Conservation (phyloP, 495 filamentous ascomycete genomes). For the Jackrogersella multiformis region DNA sequence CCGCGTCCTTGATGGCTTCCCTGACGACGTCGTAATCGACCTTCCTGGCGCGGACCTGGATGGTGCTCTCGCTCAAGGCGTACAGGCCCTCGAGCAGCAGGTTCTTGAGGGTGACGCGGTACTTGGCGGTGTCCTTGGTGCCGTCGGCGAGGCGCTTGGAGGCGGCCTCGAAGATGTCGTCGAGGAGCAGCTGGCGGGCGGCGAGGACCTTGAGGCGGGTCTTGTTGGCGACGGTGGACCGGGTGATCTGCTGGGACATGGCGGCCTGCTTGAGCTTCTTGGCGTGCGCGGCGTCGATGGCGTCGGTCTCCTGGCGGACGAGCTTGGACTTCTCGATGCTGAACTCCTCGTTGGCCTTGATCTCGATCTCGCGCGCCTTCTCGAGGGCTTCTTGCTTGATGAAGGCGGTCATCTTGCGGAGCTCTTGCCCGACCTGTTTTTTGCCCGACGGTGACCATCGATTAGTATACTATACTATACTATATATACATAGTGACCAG, state of each 20-base stretch:
- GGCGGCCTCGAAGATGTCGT: slow-evolving; percentile 88
- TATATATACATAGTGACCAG: too few species aligned
- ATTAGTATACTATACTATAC: slow-evolving; percentile 25
- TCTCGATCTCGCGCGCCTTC: slow-evolving; percentile 94
- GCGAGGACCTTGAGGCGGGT: slow-evolving; percentile 86
- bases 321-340: slow-evolving; percentile 98
- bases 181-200: slow-evolving; percentile 87
- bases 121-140: slow-evolving; percentile 74
- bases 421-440: slow-evolving; percentile 85
- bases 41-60: slow-evolving; percentile 78
- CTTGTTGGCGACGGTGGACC: slow-evolving; percentile 93
- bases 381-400: slow-evolving; percentile 98
- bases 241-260: slow-evolving; percentile 97
- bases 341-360: slow-evolving; percentile 99
- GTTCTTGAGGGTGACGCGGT: slow-evolving; percentile 77
- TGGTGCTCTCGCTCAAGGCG: slow-evolving; percentile 79
- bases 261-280: slow-evolving; percentile 98
- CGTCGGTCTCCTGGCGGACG: slow-evolving; percentile 88
- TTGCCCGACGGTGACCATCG: neutral
- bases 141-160: slow-evolving; percentile 69
- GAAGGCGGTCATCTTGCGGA: slow-evolving; percentile 99
- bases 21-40: slow-evolving; percentile 76
- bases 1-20: slow-evolving; percentile 78
- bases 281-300: slow-evolving; percentile 91
- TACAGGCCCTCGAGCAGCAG: slow-evolving; percentile 91